Conservation (phyloP, 2,329 filamentous ascomycete genomes). For the Dichotomopilus funicola region DNA sequence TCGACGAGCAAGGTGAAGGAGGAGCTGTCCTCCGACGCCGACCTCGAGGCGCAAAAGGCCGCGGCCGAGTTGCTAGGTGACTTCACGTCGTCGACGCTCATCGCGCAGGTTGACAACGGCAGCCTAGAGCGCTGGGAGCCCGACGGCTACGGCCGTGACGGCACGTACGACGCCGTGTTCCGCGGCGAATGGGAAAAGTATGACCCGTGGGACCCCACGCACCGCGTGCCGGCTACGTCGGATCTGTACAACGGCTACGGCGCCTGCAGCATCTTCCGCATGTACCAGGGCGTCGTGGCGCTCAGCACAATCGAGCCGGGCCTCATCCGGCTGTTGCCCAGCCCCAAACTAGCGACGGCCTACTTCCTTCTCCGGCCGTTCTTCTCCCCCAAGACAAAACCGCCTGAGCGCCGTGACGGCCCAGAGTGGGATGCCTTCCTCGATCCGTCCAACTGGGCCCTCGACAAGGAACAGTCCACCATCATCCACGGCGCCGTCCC, state of each 20-base stretch:
- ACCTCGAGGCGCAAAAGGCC: constrained; percentile 36
- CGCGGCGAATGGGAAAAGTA: constrained; percentile 49
- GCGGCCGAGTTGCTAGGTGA: constrained; percentile 29
- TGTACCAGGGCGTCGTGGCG: constrained; percentile 52
- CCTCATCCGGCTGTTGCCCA: constrained; percentile 42
- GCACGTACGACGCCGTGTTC: constrained; percentile 49
- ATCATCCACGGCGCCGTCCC: constrained; percentile 54
- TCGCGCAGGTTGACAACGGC: constrained; percentile 65
- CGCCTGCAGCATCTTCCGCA: constrained; percentile 51
- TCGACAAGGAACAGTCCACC: constrained; percentile 45
- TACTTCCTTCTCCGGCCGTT: constrained; percentile 47
- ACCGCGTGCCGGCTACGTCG: constrained; percentile 45
- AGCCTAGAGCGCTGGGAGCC: constrained; percentile 67
- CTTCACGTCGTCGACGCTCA: constrained; percentile 41
- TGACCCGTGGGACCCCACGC: constrained; percentile 50
- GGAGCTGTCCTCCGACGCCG: constrained; percentile 24
- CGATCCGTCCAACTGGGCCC: constrained; percentile 38
- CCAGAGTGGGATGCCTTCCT: constrained; percentile 46
- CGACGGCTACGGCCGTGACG: constrained; percentile 56
- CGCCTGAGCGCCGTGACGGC: constrained; percentile 35
- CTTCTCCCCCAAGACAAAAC: constrained; percentile 40
- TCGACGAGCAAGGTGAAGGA: constrained; percentile 23
- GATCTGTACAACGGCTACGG: constrained; percentile 54
- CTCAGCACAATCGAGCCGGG: constrained; percentile 45
- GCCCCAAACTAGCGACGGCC: constrained; percentile 41